A percentile compares a stretch with the other conserved stretches of the same genome.
phyloP scores from a whole-genome alignment of 2,329 filamentous ascomycete genomes.

The Leptographium lundbergii region DNA sequence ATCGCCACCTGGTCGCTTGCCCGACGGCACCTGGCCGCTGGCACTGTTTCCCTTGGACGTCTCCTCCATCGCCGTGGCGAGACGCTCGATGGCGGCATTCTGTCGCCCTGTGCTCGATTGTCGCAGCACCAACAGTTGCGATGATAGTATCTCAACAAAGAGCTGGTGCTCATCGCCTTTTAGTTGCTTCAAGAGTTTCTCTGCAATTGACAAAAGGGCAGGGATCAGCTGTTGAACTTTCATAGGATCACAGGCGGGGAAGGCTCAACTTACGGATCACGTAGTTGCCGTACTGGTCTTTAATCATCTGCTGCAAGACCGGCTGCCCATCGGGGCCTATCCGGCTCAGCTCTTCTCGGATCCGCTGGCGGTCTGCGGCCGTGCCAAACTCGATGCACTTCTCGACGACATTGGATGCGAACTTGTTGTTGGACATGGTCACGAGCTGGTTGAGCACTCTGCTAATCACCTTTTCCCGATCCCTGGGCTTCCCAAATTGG shows the following conservation, averaged over 20 bases:
- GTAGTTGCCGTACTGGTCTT: slow-evolving; percentile 90
- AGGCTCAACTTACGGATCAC: slow-evolving; percentile 69
- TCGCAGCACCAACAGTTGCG: slow-evolving; percentile 48
- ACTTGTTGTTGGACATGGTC: slow-evolving; percentile 82
- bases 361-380: slow-evolving; percentile 53
- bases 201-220: slow-evolving; percentile 29
- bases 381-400: slow-evolving; percentile 70
- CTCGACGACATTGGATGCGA: slow-evolving; percentile 93
- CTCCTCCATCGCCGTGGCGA: slow-evolving; percentile 25
- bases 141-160: slow-evolving; percentile 51
- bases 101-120: slow-evolving; percentile 55
- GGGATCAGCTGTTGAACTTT: background rate
- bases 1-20: background rate
- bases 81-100: slow-evolving; percentile 48
- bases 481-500: slow-evolving; percentile 58
- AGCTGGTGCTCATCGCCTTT: slow-evolving; percentile 44
- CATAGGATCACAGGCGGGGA: no score
- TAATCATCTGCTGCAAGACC: slow-evolving; percentile 66
- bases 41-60: slow-evolving; percentile 18
- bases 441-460: slow-evolving; percentile 63
- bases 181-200: slow-evolving; percentile 62
- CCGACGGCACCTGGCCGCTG: background rate
- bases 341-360: slow-evolving; percentile 51
- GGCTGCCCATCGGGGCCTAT: slow-evolving; percentile 51
- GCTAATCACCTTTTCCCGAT: slow-evolving; percentile 59